phyloP scores from a whole-genome alignment of 2,329 filamentous ascomycete genomes.

The Celoporthe dispersa region DNA sequence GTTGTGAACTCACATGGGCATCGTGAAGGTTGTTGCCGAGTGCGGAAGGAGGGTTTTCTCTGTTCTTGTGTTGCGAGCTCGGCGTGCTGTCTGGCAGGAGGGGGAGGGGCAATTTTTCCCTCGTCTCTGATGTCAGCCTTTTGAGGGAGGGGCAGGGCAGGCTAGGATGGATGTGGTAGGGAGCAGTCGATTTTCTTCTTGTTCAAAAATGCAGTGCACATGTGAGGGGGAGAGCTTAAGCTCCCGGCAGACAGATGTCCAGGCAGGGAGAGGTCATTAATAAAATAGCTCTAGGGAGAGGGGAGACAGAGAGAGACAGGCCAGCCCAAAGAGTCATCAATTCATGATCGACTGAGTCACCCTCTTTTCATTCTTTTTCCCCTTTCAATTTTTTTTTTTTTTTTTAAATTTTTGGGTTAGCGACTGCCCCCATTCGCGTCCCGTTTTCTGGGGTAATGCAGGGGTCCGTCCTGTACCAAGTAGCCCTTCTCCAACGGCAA shows the following conservation, averaged over 20 bases:
- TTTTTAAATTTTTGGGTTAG: background rate
- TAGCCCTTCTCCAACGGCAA: background rate
- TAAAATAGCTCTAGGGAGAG: background rate
- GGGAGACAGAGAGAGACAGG: background rate
- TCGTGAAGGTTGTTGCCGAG: constrained; percentile 31
- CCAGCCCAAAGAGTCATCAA: background rate
- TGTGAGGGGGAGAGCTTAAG: background rate
- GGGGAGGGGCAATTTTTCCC: constrained; percentile 16
- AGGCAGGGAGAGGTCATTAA: background rate
- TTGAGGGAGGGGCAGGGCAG: background rate
- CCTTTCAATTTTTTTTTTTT: background rate
- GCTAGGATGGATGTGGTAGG: background rate
- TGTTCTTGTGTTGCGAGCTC: background rate
- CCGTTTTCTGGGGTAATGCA: constrained; percentile 25
- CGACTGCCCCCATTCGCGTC: constrained; percentile 10
- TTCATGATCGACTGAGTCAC: background rate
- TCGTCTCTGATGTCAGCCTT: background rate
- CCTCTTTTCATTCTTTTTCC: background rate
- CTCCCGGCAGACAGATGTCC: background rate
- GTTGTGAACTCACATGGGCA: constrained; percentile 39
- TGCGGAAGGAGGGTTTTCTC: constrained; percentile 13
- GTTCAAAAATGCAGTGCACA: background rate
- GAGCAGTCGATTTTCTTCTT: background rate
- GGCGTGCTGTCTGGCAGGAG: background rate
- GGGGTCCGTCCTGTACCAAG: background rate